A percentile compares a stretch with the other conserved stretches of the same genome.
Conservation (phyloP, 495 filamentous ascomycete genomes). For the Endocarpon pusillum region DNA sequence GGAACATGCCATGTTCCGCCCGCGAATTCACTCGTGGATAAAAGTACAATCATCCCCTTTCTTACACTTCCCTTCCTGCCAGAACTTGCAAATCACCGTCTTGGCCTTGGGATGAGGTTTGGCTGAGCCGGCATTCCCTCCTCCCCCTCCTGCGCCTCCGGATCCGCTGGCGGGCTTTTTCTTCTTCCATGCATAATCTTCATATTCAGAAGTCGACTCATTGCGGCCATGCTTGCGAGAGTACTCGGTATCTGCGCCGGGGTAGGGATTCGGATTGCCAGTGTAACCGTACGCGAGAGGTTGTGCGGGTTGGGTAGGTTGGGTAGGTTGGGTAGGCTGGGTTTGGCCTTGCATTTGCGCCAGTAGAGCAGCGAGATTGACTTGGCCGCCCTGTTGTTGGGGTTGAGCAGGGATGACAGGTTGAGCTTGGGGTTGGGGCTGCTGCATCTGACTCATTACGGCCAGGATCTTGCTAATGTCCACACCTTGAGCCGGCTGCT, state of each 20-base stretch:
- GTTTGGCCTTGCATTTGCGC: background rate
- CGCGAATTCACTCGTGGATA: too few species aligned
- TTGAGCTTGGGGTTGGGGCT: conserved; percentile 11
- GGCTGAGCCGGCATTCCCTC: too few species aligned
- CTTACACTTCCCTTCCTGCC: conserved; percentile 55
- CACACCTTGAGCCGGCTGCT: conserved; percentile 13
- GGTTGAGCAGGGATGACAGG: too few species aligned
- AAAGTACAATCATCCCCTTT: conserved; percentile 81
- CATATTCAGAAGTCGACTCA: background rate
- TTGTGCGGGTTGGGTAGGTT: background rate
- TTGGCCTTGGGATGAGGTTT: background rate
- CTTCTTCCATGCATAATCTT: too few species aligned
- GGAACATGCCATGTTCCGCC: too few species aligned
- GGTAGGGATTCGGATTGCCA: background rate
- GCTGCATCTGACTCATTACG: conserved; percentile 10
- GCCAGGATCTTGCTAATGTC: conserved; percentile 29
- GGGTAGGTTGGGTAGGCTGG: background rate
- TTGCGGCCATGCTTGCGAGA: too few species aligned
- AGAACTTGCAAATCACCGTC: conserved; percentile 54
- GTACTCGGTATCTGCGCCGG: too few species aligned
- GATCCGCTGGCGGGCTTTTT: too few species aligned
- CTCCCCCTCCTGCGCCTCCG: too few species aligned
- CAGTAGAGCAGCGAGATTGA: background rate
- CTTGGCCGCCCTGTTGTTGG: background rate
- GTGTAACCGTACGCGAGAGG: background rate